These are phyloP conservation scores for Erythrophleum fordii DNA, from an alignment of 306 rosid genomes.

Conservation along the genomic window DNA sequence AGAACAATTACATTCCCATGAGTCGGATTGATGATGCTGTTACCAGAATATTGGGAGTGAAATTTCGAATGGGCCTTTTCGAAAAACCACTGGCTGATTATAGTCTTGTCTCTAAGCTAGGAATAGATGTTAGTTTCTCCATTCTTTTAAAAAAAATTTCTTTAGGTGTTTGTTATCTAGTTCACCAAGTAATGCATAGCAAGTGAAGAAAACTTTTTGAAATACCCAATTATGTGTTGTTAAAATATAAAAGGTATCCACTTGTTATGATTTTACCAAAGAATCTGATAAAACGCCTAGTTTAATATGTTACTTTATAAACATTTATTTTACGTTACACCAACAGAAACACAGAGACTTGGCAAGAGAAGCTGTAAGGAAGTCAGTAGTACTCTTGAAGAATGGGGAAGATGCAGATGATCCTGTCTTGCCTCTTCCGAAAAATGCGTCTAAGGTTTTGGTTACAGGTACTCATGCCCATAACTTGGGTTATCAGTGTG, in stretches of 20 bases:
- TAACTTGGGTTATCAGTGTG: constrained; percentile 15
- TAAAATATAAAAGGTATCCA: too few species aligned
- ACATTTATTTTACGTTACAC: not conserved
- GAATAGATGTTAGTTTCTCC: not conserved
- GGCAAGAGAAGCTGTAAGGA: constrained; percentile 7
- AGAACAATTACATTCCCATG: not conserved
- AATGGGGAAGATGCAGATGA: not conserved
- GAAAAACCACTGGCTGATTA: not conserved
- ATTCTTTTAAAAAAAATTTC: not conserved
- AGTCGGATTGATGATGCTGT: constrained; percentile 15
- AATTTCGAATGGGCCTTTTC: not conserved
- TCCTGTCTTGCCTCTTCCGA: not conserved
- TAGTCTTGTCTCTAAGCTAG: not conserved
- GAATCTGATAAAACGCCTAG: too few species aligned
- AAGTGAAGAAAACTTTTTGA: not conserved
- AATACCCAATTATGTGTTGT: too few species aligned
- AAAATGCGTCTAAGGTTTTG: not conserved
- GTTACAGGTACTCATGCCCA: not conserved
- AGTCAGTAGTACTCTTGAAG: not conserved
- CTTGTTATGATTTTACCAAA: too few species aligned
- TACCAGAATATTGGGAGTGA: not conserved
- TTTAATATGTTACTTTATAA: too few species aligned
- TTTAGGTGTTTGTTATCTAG: not conserved
- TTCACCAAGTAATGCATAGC: not conserved
- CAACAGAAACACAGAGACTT: not conserved